phyloP scores from a whole-genome alignment of 805 yeast species.

The Saccharomycopsis schoenii region DNA sequence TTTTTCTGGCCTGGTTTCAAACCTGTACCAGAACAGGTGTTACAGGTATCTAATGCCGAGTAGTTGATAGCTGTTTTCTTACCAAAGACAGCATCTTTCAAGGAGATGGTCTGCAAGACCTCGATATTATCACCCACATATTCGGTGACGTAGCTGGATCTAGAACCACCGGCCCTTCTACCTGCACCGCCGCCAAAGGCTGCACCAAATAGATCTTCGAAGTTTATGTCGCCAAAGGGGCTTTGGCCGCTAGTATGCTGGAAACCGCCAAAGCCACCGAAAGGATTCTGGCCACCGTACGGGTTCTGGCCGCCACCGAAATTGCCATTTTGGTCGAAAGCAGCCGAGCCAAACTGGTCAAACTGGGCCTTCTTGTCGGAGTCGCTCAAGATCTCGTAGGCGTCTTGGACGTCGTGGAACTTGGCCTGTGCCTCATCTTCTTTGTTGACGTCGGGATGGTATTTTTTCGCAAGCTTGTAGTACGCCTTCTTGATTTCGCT shows the following conservation, averaged over 20 bases:
- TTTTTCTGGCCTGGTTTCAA: conserved; percentile 66
- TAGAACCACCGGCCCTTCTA: conserved; percentile 29
- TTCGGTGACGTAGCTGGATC: conserved; percentile 52
- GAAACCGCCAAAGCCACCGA: conserved; percentile 50
- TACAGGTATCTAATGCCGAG: conserved; percentile 66
- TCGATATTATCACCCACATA: conserved; percentile 87
- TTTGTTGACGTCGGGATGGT: conserved; percentile 94
- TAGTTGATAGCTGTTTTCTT: conserved; percentile 55
- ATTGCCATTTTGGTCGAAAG: conserved; percentile 53
- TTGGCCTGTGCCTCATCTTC: conserved; percentile 78
- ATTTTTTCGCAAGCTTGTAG: conserved; percentile 85
- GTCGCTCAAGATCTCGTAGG: conserved; percentile 85
- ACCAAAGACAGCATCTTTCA: conserved; percentile 87
- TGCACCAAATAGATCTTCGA: conserved; percentile 55
- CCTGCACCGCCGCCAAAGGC: conserved; percentile 36
- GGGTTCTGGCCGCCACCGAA: conserved; percentile 36
- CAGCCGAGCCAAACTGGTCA: conserved; percentile 86
- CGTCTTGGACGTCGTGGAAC: conserved; percentile 89
- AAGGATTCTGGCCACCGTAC: conserved; percentile 35
- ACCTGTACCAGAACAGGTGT: conserved; percentile 78
- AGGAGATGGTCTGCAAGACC: conserved; percentile 58
- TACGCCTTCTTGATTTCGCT: conserved; percentile 93
- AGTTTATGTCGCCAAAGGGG: conserved; percentile 33
- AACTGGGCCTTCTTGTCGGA: conserved; percentile 78
- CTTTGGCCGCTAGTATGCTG: conserved; percentile 41